A percentile compares a stretch with the other conserved stretches of the same genome.
phyloP scores from a whole-genome alignment of 2,329 filamentous ascomycete genomes.

The Scolecobasidium constrictum region DNA sequence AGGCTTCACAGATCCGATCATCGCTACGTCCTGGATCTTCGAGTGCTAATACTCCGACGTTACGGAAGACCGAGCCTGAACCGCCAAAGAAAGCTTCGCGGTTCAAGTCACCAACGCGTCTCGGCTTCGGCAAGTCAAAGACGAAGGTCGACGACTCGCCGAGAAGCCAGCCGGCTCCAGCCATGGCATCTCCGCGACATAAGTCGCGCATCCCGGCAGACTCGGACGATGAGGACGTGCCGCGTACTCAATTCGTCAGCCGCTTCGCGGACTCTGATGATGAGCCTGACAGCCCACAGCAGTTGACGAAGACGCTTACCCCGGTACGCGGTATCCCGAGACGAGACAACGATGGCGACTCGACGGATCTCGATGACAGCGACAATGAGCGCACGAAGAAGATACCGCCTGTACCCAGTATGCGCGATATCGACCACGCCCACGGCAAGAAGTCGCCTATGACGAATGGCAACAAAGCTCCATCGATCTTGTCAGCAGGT shows the following conservation, averaged over 20 bases:
- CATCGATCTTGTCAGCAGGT: conserved; percentile 22
- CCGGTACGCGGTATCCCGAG: conserved; percentile 51
- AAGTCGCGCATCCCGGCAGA: conserved; percentile 49
- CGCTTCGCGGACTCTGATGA: conserved; percentile 40
- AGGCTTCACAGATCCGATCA: too few relatives aligned
- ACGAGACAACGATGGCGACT: conserved; percentile 45
- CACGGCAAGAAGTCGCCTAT: conserved; percentile 14
- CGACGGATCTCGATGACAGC: conserved; percentile 33
- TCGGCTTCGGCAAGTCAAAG: conserved; percentile 58
- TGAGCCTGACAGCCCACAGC: conserved; percentile 28
- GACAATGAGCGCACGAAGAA: conserved; percentile 22
- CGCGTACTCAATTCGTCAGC: conserved; percentile 29
- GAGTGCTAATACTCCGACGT: too few relatives aligned
- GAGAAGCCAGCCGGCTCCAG: conserved; percentile 3
- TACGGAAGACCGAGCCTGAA: too few relatives aligned
- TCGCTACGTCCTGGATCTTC: too few relatives aligned
- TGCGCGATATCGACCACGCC: conserved; percentile 27
- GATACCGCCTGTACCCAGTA: conserved; percentile 29
- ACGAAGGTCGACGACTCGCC: conserved; percentile 31
- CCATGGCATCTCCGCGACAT: too few relatives aligned
- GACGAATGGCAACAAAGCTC: conserved; percentile 18
- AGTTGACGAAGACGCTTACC: conserved; percentile 26
- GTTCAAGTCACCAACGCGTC: conserved; percentile 39
- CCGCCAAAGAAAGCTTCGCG: conserved; percentile 12
- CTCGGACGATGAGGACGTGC: conserved; percentile 49